Evolutionary conservation across 805 yeast species (phyloP), one percentile per base, ranked within the genome.

Genomic region (Geotrichum ghanense): DNA sequence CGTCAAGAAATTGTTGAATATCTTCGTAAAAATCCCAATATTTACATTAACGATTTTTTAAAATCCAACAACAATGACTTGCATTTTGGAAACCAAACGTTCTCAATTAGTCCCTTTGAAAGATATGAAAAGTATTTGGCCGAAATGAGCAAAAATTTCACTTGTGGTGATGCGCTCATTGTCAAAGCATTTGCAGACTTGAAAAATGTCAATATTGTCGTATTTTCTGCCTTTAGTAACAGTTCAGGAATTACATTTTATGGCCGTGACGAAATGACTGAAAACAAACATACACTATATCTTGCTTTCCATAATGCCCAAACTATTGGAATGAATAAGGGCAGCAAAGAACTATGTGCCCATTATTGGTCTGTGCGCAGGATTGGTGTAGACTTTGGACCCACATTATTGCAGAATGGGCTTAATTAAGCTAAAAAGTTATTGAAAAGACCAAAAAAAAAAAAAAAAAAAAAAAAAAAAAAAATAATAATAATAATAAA

Each of bases 101-200:
- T n/a, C n/a, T n/a, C n/a, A n/a, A n/a, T n/a, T n/a, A n/a, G 37
- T 10, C 37, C 12, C 37, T n/a, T 7, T 6, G 37, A 31, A 6
- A 56, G 57, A 7, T 66, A 65, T 50, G 55, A 63, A 0, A 67
- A 63, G 21, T 66, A 68, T 48, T 35, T 64, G 3, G 45, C 48
- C 3, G 57, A 66, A 3, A 61, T 68, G 64, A 54, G 60, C 26
- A 58, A 58, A 42, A 69, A 66, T 39, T 69, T 67, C 3, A 65
- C 63, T 0, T 68, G 66, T 40, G 72, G 72, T 2, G 72, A 69
- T 22, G 67, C 67, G 46, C 56, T 63, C 19, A 72, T 67, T 52
- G 58, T 68, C 35, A 71, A 64, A 17, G 71, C 70, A 1, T 66
- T 66, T 52, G 68, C 71, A 1, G 55, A 59, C 16, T 45, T 48